These are phyloP conservation scores for Thalassiosira hispida DNA, from an alignment of 352 stramenopile genomes.

Conservation along the genomic window DNA sequence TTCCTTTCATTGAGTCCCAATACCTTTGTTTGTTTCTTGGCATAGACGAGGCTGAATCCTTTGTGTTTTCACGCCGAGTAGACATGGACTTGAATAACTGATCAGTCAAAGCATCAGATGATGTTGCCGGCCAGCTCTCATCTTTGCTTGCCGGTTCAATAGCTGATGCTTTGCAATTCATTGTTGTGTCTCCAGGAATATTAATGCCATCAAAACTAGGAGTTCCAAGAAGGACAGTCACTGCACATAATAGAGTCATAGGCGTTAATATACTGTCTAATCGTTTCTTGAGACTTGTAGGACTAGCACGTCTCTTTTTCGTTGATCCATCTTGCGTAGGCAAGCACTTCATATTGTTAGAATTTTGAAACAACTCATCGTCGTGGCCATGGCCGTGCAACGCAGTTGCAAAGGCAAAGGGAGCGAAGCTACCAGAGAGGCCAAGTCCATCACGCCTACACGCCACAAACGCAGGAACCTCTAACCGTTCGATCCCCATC, in stretches of 20 bases:
- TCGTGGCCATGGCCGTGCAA: neutral
- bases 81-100: constrained; percentile 35
- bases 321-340: neutral
- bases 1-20: constrained; percentile 42
- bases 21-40: constrained; percentile 40
- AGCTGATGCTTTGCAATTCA: constrained; percentile 23
- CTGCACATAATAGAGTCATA: constrained; percentile 12
- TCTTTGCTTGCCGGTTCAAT: constrained; percentile 14
- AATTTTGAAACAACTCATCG: neutral
- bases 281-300: neutral
- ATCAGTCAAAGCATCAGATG: constrained; percentile 25
- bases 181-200: constrained; percentile 10
- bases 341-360: neutral
- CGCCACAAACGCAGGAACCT: neutral
- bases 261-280: neutral
- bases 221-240: constrained; percentile 24
- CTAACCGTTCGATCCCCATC: neutral
- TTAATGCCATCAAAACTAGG: constrained; percentile 28
- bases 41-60: constrained; percentile 1
- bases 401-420: neutral
- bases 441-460: neutral
- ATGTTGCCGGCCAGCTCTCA: constrained; percentile 1
- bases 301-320: neutral
- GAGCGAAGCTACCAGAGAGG: neutral
- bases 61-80: constrained; percentile 8